phyloP scores from a whole-genome alignment of 108 stramenopile genomes.

The Schizochytrium sp. region DNA sequence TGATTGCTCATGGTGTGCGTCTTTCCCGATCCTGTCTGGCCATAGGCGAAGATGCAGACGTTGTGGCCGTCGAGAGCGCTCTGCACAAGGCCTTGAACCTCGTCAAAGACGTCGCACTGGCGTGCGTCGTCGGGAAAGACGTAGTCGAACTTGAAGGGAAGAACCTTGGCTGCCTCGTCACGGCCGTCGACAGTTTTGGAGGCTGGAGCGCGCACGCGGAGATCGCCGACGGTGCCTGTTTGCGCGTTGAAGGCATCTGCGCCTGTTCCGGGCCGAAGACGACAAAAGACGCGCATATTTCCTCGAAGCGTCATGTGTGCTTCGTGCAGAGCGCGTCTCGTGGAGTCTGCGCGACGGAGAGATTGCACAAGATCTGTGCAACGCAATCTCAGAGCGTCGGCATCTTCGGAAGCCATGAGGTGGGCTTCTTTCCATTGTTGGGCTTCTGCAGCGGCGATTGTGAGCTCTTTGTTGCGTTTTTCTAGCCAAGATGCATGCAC shows the following conservation, averaged over 20 bases:
- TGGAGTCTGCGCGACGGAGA: neutral
- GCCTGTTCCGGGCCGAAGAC: slow-evolving; percentile 29
- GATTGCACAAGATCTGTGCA: neutral
- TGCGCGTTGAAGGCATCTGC: neutral
- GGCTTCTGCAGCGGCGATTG: neutral
- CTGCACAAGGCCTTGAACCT: slow-evolving; percentile 73
- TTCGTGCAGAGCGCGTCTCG: neutral
- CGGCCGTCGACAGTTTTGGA: slow-evolving; percentile 1
- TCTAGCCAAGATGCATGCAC: neutral
- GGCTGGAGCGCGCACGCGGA: neutral
- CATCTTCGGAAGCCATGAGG: neutral
- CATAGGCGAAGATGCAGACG: slow-evolving; percentile 85
- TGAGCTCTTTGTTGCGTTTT: neutral
- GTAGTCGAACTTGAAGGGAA: slow-evolving; percentile 68
- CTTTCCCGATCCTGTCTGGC: slow-evolving; percentile 81
- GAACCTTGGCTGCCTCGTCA: neutral
- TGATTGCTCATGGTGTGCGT: slow-evolving; percentile 68
- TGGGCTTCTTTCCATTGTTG: neutral
- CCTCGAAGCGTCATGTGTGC: slow-evolving; percentile 31
- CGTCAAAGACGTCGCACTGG: slow-evolving; percentile 74
- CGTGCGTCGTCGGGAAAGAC: slow-evolving; percentile 61
- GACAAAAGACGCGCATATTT: slow-evolving; percentile 44
- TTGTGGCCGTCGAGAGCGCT: slow-evolving; percentile 89
- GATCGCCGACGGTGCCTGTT: neutral
- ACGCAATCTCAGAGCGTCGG: neutral